phyloP scores from a whole-genome alignment of 306 rosid genomes.

The Trifolium subterraneum region DNA sequence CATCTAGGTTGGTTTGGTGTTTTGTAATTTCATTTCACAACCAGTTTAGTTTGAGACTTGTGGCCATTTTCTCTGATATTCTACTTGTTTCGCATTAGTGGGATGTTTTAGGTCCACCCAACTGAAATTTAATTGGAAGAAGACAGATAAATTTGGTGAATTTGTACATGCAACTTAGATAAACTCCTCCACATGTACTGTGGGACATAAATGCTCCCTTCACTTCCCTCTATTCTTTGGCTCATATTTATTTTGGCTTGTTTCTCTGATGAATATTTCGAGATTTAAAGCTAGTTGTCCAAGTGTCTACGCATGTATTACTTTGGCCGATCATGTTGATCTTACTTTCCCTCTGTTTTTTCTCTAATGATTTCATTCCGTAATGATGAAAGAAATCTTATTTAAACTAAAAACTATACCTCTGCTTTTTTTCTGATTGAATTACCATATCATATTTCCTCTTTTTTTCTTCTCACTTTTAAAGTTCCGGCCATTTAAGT shows the following conservation, averaged over 20 bases:
- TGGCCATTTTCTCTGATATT: conserved; percentile 9
- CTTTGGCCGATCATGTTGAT: neutral
- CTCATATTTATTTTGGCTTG: neutral
- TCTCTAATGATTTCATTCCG: neutral
- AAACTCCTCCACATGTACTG: conserved; percentile 15
- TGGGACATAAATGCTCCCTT: conserved; percentile 14
- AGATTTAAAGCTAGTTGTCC: neutral
- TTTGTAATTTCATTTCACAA: conserved; percentile 18
- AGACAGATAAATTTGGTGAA: neutral
- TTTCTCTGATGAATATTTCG: conserved; percentile 26
- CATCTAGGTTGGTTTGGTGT: conserved; percentile 15
- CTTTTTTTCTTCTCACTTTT: neutral
- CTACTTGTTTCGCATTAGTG: conserved; percentile 3
- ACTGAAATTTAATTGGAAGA: neutral
- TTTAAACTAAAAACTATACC: neutral
- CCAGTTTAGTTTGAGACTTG: conserved; percentile 7
- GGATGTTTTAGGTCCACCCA: conserved; percentile 1
- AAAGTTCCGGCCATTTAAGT: conserved; percentile 14
- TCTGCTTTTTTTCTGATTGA: conserved; percentile 6
- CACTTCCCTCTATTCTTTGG: conserved; percentile 1
- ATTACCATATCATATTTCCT: neutral
- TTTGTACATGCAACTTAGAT: neutral
- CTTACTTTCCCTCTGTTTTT: neutral
- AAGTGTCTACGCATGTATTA: conserved; percentile 4
- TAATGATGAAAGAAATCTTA: neutral